phyloP scores from a whole-genome alignment of 2,329 filamentous ascomycete species.

The Diaporthe caulivora region DNA sequence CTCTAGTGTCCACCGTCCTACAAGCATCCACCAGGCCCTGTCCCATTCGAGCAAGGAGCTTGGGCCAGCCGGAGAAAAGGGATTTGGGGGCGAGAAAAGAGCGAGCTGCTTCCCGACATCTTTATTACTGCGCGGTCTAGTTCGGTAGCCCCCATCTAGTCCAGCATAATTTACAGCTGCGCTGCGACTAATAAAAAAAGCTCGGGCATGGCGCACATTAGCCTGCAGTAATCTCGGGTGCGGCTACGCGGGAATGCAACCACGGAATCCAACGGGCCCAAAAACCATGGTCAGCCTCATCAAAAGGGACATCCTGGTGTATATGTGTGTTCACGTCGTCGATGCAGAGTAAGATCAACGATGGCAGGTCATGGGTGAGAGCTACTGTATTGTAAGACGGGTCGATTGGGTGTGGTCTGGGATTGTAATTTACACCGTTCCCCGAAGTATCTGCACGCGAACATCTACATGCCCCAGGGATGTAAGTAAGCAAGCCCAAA shows the following conservation, averaged over 20 bases:
- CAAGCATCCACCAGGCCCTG: neutral
- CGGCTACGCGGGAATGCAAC: slow-evolving; percentile 17
- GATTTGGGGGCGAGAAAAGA: neutral
- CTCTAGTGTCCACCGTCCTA: neutral
- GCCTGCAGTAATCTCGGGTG: slow-evolving; percentile 20
- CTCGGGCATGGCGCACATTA: neutral
- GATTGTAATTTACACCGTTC: neutral
- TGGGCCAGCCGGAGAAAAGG: slow-evolving; percentile 18
- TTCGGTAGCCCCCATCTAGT: neutral
- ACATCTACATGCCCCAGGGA: neutral
- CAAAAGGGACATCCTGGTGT: neutral
- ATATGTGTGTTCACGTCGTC: neutral
- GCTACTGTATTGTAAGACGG: neutral
- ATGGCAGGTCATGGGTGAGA: neutral
- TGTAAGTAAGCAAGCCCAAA: neutral
- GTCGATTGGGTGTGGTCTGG: neutral
- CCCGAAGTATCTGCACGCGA: neutral
- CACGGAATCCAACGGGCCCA: slow-evolving; percentile 12
- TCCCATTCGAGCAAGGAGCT: slow-evolving; percentile 34
- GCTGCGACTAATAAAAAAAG: neutral
- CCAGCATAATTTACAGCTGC: neutral
- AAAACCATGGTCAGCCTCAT: neutral
- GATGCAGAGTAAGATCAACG: neutral
- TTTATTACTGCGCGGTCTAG: neutral
- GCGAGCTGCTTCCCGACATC: neutral